phyloP scores from a whole-genome alignment of 768 basidiomycete genomes.

The Tulasnella sp. region DNA sequence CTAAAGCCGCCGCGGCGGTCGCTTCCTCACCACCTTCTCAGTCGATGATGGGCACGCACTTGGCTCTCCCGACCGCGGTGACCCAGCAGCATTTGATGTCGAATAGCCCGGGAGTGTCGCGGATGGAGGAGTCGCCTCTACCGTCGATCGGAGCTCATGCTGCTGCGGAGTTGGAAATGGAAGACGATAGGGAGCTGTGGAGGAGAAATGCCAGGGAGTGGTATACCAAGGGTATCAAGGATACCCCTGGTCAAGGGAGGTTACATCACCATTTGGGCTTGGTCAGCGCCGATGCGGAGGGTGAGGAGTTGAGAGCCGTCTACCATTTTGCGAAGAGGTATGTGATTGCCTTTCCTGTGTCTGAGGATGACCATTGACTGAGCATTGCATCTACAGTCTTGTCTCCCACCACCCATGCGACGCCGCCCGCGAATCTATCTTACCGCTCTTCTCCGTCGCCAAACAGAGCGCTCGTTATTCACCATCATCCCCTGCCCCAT shows the following conservation, averaged over 20 bases:
- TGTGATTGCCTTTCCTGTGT: conserved; percentile 33
- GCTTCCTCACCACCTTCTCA: conserved; percentile 53
- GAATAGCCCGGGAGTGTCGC: conserved; percentile 47
- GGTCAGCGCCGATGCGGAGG: conserved; percentile 75
- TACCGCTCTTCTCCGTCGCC: conserved; percentile 79
- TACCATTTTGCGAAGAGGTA: conserved; percentile 97
- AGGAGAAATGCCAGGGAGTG: conserved; percentile 83
- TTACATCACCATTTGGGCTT: conserved; percentile 92
- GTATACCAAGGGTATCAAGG: conserved; percentile 83
- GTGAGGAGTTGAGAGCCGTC: conserved; percentile 75
- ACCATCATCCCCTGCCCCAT: conserved; percentile 44
- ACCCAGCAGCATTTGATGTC: conserved; percentile 26
- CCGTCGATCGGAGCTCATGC: conserved; percentile 75
- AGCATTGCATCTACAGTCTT: conserved; percentile 53
- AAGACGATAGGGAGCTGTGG: conserved; percentile 83
- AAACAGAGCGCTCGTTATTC: conserved; percentile 46
- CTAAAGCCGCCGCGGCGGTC: conserved; percentile 34
- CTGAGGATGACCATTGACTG: background rate
- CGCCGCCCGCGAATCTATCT: conserved; percentile 83
- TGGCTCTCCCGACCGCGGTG: conserved; percentile 23
- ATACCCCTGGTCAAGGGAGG: conserved; percentile 90
- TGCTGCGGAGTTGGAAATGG: conserved; percentile 78
- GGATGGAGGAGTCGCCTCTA: conserved; percentile 61
- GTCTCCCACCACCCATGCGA: conserved; percentile 84
- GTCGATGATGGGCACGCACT: background rate